Base-by-base conservation (phyloP, 306 rosid species). In the Mimosa pudica region DNA sequence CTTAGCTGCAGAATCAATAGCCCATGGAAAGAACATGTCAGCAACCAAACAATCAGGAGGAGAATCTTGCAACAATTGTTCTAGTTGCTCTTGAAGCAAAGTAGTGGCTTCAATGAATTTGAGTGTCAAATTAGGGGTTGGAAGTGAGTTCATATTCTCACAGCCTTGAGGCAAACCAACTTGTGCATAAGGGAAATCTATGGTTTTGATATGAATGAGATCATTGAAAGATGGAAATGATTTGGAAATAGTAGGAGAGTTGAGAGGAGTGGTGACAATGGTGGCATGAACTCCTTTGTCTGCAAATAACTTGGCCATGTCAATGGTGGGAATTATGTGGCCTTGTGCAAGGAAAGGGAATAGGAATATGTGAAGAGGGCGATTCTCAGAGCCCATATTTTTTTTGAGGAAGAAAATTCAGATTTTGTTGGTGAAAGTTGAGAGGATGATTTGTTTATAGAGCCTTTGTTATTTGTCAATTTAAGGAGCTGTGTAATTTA, bases 271-370 rank as follows among this genome's bases (percentile, higher is more conserved):
- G 76, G 92, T 79, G 70, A 91, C 38, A 30, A 90, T 82, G 36
- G 91, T 85, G 71, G 84, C 73, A 20, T 58, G 70, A 4, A 81
- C 72, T 11, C 78, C 82, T 49, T 41, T 78, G 52, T 62, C 14
- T 3, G 90, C 81, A 71, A 91, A 86, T 75, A 82, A 70, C 71
- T 85, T 83, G 73, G 91, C 93, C 76, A 86, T 81, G 67, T 85
- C 80, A 8, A 35, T 0, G 0, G 48, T 54, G 2, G 85, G 88
- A 42, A 54, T 78, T 0, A 73, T 5, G 41, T 84, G 85, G 52
- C 91, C 91, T 2, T 79, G 87, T 48, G 79, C 87, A 33, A 85
- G 5, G 68, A 83, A 80, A 5, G 92, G 92, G 48, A 90, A 80
- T 81, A 90, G 80, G 72, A 86, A 80, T 2, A 82, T 63, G 77